Evolutionary conservation across 345 rosid species (phyloP), one percentile per base, ranked within the genome.

Genomic region (Pugionium cornutum): DNA sequence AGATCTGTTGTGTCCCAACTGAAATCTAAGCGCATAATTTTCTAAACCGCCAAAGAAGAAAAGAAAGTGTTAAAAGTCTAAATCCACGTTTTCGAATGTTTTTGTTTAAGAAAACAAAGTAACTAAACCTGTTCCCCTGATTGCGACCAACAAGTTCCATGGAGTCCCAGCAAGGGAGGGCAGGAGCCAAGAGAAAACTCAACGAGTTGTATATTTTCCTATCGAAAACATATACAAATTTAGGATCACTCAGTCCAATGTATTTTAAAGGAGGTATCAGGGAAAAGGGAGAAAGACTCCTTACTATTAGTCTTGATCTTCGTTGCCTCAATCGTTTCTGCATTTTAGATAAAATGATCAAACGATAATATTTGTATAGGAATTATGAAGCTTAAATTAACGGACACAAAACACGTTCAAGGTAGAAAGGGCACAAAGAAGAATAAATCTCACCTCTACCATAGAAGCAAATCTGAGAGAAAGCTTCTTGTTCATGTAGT

Each of bases 1-100:
- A 94, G 77, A 54, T 94, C 96, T 33, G 69, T 74, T 9, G 95
- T 77, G 65, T 90, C 97, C 99, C 99, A 94, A 50, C 75, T 90
- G 72, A 94, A 86, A 66, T 86, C 92, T 73, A 90, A 45, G 29
- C 66, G 75, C 95, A 94, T 85, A 48, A 86, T 74, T 79, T 74
- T 79, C 99, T 94, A 87, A 10, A 72, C 67, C 73, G 66, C 47
- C 39, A 28, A 1, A 63, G 5, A 26, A 10, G 41, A 47, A 40
- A 56, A 31, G 7, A 54, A 28, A 43, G 9, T 39, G 7, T 59
- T 1, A 50, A 60, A 46, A 45, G 70, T 6, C 58, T 10, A 50
- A 32, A 26, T 4, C 33, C 5, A 34, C 45, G 37, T 40, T 27
- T 61, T 28, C 1, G 1, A 34, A 29, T 28, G 6, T 36, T 37